Conservation (phyloP, 441 rosid genomes). For the Euphorbia celastroides region DNA sequence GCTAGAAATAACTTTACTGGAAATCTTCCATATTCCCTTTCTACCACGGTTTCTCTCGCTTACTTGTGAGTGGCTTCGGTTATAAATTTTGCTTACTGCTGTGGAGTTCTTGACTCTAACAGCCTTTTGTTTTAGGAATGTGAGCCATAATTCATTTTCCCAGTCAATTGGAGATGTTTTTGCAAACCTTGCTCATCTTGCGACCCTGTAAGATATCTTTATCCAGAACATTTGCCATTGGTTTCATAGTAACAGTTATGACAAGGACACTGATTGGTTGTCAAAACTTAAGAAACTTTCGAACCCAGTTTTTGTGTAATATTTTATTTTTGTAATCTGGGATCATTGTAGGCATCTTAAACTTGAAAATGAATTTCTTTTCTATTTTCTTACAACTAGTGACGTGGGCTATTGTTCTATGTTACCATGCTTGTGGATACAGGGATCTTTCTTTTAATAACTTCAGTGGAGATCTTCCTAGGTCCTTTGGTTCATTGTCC, state of each 20-base stretch:
- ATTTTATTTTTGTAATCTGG: neutral
- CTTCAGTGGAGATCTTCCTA: constrained; percentile 85
- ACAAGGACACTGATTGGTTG: neutral
- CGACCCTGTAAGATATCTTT: constrained; percentile 58
- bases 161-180: constrained; percentile 67
- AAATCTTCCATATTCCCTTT: constrained; percentile 85
- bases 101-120: constrained; percentile 12
- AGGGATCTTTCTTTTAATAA: constrained; percentile 96
- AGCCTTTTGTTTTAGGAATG: constrained; percentile 58
- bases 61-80: constrained; percentile 58
- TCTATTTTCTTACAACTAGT: neutral
- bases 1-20: constrained; percentile 79
- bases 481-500: constrained; percentile 57
- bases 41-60: constrained; percentile 60
- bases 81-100: constrained; percentile 12
- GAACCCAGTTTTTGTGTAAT: neutral
- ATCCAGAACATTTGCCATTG: constrained; percentile 6
- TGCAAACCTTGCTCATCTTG: constrained; percentile 42
- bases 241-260: constrained; percentile 4
- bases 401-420: constrained; percentile 8
- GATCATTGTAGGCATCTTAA: neutral
- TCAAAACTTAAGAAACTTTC: neutral
- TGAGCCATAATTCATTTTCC: constrained; percentile 79
- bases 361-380: neutral
- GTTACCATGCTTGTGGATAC: constrained; percentile 17